These are phyloP conservation scores for Ogataea angusta DNA, from an alignment of 805 yeast genomes.

Conservation along the genomic window DNA sequence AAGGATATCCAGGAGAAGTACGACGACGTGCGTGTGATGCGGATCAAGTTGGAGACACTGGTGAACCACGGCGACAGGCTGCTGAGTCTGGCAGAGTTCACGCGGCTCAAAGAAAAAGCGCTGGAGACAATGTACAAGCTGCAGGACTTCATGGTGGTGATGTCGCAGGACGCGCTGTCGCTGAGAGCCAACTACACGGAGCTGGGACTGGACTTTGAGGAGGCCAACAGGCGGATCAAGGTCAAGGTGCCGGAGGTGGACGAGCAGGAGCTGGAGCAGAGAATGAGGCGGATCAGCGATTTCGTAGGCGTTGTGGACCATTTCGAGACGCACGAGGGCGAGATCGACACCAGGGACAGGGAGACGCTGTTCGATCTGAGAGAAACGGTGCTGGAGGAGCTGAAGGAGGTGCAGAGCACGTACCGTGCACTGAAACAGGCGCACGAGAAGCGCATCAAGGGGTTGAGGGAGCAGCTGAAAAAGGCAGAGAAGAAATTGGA, in stretches of 20 bases:
- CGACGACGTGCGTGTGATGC: constrained; percentile 29
- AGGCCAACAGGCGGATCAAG: constrained; percentile 46
- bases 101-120: constrained; percentile 42
- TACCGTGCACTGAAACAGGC: constrained; percentile 21
- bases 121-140: constrained; percentile 38
- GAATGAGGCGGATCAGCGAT: constrained; percentile 24
- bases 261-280: constrained; percentile 28
- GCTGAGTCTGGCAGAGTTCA: constrained; percentile 45
- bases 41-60: constrained; percentile 35
- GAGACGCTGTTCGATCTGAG: constrained; percentile 26
- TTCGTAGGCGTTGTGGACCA: constrained; percentile 31
- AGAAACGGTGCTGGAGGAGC: constrained; percentile 19
- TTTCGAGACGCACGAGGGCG: constrained; percentile 23
- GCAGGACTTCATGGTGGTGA: constrained; percentile 42
- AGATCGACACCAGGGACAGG: constrained; percentile 16
- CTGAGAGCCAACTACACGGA: constrained; percentile 42
- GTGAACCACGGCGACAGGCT: constrained; percentile 44
- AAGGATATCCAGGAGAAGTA: constrained; percentile 38
- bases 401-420: constrained; percentile 18
- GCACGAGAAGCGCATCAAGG: constrained; percentile 29
- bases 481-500: constrained; percentile 20
- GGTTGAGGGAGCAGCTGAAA: constrained; percentile 22
- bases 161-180: constrained; percentile 43
- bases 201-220: constrained; percentile 48
- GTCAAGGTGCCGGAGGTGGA: constrained; percentile 26